Evolutionary conservation across 2,329 filamentous ascomycete genomes (phyloP).

Genomic region (Colletotrichum karsti): DNA sequence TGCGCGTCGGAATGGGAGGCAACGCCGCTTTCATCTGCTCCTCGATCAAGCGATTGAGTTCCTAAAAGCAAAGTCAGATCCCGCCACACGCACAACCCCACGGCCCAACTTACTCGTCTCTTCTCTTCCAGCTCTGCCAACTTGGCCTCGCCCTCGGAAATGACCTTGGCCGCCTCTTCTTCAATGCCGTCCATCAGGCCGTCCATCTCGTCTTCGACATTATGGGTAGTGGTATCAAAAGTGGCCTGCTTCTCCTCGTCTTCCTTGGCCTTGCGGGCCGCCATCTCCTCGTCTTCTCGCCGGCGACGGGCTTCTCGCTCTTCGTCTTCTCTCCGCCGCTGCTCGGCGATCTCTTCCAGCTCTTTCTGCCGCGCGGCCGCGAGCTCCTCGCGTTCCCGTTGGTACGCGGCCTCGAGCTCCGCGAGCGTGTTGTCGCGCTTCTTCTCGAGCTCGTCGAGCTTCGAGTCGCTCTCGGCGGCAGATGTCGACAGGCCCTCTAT

Average conservation of each 20-base stretch:
- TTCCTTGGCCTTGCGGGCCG: constrained; percentile 35
- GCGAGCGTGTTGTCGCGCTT: constrained; percentile 44
- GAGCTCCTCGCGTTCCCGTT: constrained; percentile 39
- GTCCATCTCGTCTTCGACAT: constrained; percentile 47
- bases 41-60: constrained; percentile 52
- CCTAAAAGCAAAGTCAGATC: constrained; percentile 35
- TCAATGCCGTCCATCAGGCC: constrained; percentile 43
- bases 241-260: constrained; percentile 40
- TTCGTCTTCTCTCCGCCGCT: constrained; percentile 50
- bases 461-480: constrained; percentile 40
- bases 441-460: constrained; percentile 49
- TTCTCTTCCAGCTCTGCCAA: constrained; percentile 43
- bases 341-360: constrained; percentile 42
- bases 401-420: constrained; percentile 39
- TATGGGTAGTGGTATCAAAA: constrained; percentile 37
- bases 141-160: constrained; percentile 41
- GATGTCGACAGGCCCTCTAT: constrained; percentile 41
- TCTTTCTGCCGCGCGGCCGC: constrained; percentile 38
- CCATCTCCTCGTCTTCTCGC: constrained; percentile 46
- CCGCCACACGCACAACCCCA: neutral
- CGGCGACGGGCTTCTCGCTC: constrained; percentile 45
- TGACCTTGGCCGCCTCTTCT: constrained; percentile 36
- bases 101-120: constrained; percentile 34
- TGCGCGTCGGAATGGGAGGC: constrained; percentile 36
- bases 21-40: constrained; percentile 46